These are phyloP conservation scores for Persicaria tinctoria DNA, from an alignment of 148 eudicot species.

Conservation along the genomic window DNA sequence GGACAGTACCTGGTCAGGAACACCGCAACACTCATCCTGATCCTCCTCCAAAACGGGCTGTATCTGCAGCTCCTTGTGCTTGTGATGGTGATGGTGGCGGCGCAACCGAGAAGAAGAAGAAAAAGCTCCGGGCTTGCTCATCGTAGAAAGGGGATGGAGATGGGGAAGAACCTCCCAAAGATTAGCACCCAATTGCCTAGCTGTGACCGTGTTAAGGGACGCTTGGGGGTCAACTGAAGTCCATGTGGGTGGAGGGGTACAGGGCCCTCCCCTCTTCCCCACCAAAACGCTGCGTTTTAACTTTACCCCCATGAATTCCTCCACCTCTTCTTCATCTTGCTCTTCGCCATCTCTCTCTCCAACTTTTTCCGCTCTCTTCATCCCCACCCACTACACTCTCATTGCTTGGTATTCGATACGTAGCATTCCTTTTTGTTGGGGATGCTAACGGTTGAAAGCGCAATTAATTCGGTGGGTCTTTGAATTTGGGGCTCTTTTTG, in stretches of 20 bases:
- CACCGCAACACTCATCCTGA: slow-evolving; percentile 22
- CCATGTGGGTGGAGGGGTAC: slow-evolving; percentile 83
- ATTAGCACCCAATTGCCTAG: slow-evolving; percentile 72
- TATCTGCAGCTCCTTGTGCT: slow-evolving; percentile 30
- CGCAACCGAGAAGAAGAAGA: slow-evolving; percentile 7
- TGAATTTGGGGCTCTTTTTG: too few species aligned
- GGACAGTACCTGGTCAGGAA: slow-evolving; percentile 39
- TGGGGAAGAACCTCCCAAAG: slow-evolving; percentile 63
- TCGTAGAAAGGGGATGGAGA: slow-evolving; percentile 20
- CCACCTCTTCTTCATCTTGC: slow-evolving; percentile 16
- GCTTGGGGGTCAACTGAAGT: slow-evolving; percentile 20
- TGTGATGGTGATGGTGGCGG: slow-evolving; percentile 12
- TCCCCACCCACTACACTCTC: not conserved
- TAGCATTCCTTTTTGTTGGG: too few species aligned
- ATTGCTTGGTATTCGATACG: too few species aligned
- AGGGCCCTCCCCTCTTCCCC: slow-evolving; percentile 42
- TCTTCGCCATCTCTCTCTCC: slow-evolving; percentile 24
- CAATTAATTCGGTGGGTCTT: too few species aligned
- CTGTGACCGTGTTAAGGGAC: slow-evolving; percentile 27
- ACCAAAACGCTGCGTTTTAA: slow-evolving; percentile 39
- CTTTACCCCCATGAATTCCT: slow-evolving; percentile 58
- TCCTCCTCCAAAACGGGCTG: slow-evolving; percentile 24
- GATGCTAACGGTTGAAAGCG: too few species aligned
- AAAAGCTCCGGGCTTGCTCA: slow-evolving; percentile 23
- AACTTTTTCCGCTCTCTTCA: slow-evolving; percentile 9